A percentile compares a stretch with the other conserved stretches of the same genome.
Evolutionary conservation across 164 flowering plant species (phyloP).

Genomic region (Berberis thunbergii): DNA sequence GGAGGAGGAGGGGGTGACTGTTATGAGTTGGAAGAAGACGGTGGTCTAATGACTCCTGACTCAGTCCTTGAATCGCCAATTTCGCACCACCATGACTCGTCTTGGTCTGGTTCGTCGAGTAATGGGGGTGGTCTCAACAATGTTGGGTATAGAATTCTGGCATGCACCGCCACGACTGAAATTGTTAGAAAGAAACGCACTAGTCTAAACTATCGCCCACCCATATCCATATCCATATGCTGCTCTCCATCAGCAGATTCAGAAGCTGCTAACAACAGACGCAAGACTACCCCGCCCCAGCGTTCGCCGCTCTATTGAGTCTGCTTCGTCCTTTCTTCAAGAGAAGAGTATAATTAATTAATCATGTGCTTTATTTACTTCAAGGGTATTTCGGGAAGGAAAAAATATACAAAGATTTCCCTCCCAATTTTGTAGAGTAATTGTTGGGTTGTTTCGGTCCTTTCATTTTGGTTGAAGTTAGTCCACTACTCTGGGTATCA

Average conservation of each 20-base stretch:
- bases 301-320: slow-evolving; percentile 58
- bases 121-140: slow-evolving; percentile 19
- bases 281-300: slow-evolving; percentile 54
- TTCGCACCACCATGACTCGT: slow-evolving; percentile 25
- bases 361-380: slow-evolving; percentile 8
- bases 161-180: slow-evolving; percentile 59
- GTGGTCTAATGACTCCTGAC: slow-evolving; percentile 58
- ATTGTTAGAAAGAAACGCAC: slow-evolving; percentile 58
- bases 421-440: slow-evolving; percentile 36
- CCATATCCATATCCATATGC: slow-evolving; percentile 13
- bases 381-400: slow-evolving; percentile 6
- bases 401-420: neutral
- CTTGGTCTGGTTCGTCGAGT: slow-evolving; percentile 33
- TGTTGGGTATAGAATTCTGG: slow-evolving; percentile 22
- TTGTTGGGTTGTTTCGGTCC: neutral
- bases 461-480: neutral
- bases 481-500: too few species aligned
- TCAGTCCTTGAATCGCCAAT: slow-evolving; percentile 54
- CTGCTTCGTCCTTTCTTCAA: neutral
- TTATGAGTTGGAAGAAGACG: slow-evolving; percentile 26
- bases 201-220: slow-evolving; percentile 18
- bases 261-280: slow-evolving; percentile 36
- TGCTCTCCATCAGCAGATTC: slow-evolving; percentile 26
- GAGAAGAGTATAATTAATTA: neutral
- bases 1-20: slow-evolving; percentile 12